A percentile compares a stretch with the other conserved stretches of the same genome.
Evolutionary conservation across 1,139 yeast species (phyloP).

Genomic region (Petasospora rhodanensis): DNA sequence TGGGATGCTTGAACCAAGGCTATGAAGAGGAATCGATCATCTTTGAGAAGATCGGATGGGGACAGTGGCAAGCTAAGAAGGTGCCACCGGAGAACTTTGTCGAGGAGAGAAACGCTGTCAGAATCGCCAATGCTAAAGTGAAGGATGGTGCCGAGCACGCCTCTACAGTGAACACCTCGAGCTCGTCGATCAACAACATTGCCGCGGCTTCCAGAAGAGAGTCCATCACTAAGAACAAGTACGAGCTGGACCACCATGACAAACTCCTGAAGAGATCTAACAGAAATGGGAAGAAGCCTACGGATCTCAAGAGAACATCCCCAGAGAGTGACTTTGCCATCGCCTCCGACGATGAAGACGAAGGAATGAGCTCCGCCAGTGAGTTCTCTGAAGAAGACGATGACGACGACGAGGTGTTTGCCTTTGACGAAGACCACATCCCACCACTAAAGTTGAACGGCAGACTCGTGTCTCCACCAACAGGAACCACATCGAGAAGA

Average conservation of each 20-base stretch:
- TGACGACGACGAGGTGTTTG: conserved; percentile 33
- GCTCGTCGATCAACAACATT: conserved; percentile 3
- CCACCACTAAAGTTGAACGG: conserved; percentile 22
- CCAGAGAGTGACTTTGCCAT: conserved; percentile 22
- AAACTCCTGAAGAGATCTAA: conserved; percentile 13
- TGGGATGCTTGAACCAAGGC: conserved; percentile 78
- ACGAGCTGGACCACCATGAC: conserved; percentile 22
- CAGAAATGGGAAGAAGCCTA: conserved; percentile 4
- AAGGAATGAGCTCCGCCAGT: conserved; percentile 15
- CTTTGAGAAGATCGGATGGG: conserved; percentile 97
- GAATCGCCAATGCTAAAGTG: conserved; percentile 32
- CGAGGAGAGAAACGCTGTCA: conserved; percentile 29
- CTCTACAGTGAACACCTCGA: conserved; percentile 1
- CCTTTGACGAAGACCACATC: conserved; percentile 37
- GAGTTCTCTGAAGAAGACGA: conserved; percentile 21
- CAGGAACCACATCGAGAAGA: conserved; percentile 8
- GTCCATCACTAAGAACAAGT: conserved; percentile 37
- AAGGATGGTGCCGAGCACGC: conserved; percentile 31
- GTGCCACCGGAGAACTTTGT: conserved; percentile 48
- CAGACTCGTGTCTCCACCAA: conserved; percentile 25
- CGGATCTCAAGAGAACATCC: conserved; percentile 6
- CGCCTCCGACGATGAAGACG: conserved; percentile 28
- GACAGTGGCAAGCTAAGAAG: conserved; percentile 86
- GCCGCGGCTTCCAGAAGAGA: conserved; percentile 35
- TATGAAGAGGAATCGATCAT: conserved; percentile 61